A percentile compares a stretch with the other conserved stretches of the same genome.
These are phyloP conservation scores for Aspergillus sp. DNA, from an alignment of 2,329 filamentous ascomycete species.

Conservation along the genomic window DNA sequence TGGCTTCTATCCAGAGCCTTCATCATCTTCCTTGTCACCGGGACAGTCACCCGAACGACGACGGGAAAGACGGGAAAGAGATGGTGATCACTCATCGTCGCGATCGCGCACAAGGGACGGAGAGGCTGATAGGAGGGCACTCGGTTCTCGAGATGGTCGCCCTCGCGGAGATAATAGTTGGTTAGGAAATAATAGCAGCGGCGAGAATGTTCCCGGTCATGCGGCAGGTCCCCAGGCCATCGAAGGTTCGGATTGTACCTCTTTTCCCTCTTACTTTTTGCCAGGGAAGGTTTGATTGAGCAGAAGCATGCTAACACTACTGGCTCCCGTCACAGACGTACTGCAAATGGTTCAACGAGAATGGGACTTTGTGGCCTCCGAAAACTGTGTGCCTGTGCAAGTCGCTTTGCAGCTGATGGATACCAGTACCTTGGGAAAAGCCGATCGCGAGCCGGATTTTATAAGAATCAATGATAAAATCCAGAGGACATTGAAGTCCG, in stretches of 20 bases:
- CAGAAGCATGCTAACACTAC: neutral
- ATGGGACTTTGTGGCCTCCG: conserved; percentile 89
- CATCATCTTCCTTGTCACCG: conserved; percentile 30
- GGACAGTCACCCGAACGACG: conserved; percentile 35
- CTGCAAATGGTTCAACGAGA: conserved; percentile 82
- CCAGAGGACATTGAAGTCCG: conserved; percentile 88
- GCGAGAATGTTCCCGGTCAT: conserved; percentile 21
- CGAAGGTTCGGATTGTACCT: conserved; percentile 33
- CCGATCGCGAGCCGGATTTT: conserved; percentile 84
- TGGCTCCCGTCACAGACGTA: conserved; percentile 50
- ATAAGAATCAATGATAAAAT: conserved; percentile 80
- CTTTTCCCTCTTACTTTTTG: neutral
- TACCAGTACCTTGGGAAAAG: conserved; percentile 86
- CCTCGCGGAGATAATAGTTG: conserved; percentile 25
- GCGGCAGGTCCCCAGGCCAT: conserved; percentile 36
- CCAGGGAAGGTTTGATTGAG: neutral
- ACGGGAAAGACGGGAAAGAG: conserved; percentile 35
- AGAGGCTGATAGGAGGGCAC: conserved; percentile 31
- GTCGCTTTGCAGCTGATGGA: conserved; percentile 94
- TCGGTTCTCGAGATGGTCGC: conserved; percentile 30
- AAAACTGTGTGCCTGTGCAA: conserved; percentile 89
- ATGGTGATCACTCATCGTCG: conserved; percentile 35
- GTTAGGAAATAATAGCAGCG: conserved; percentile 25
- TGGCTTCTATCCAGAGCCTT: conserved; percentile 42
- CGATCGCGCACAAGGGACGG: conserved; percentile 40